Percentiles rank a stretch among this genome's conserved stretches.
These are phyloP conservation scores for Ophiocordyceps camponoti-rufipedis DNA, from an alignment of 2,329 filamentous ascomycete genomes.

Conservation along the genomic window DNA sequence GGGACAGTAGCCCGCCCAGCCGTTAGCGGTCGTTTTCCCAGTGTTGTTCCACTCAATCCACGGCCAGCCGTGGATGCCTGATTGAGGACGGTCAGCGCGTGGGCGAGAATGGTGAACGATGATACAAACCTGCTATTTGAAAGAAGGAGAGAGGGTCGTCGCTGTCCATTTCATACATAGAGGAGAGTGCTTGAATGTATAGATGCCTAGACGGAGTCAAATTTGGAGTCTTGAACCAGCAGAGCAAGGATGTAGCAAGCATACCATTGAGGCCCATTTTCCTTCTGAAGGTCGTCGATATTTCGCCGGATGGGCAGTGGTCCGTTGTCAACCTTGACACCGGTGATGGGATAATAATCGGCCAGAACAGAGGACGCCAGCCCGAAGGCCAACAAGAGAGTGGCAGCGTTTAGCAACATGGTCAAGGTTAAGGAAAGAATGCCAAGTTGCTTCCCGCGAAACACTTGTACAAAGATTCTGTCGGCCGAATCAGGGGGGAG, in stretches of 20 bases:
- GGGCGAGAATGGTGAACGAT: too few species aligned
- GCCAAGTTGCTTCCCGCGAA: too few species aligned
- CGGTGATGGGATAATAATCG: constrained; percentile 2
- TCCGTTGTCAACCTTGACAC: neutral
- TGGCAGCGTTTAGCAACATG: constrained; percentile 3
- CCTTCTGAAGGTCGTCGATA: constrained; percentile 1
- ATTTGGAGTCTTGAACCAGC: neutral
- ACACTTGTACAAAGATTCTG: too few species aligned
- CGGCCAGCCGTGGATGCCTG: constrained; percentile 23
- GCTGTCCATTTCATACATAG: constrained; percentile 21
- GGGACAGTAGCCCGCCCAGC: constrained; percentile 26
- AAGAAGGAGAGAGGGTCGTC: constrained; percentile 29
- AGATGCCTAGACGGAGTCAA: constrained; percentile 21
- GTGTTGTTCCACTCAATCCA: constrained; percentile 22
- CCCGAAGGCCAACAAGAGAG: neutral
- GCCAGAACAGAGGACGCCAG: neutral
- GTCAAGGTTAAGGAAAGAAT: neutral
- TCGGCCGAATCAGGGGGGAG: neutral
- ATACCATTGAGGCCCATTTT: constrained; percentile 1
- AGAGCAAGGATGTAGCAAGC: too few species aligned
- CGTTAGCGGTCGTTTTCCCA: constrained; percentile 8
- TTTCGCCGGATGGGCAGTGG: constrained; percentile 1
- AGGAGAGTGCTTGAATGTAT: constrained; percentile 26
- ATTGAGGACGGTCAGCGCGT: neutral
- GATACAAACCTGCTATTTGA: constrained; percentile 22